Base-by-base conservation (phyloP, 2,329 filamentous ascomycete species). In the Aspergillus fumigatus region DNA sequence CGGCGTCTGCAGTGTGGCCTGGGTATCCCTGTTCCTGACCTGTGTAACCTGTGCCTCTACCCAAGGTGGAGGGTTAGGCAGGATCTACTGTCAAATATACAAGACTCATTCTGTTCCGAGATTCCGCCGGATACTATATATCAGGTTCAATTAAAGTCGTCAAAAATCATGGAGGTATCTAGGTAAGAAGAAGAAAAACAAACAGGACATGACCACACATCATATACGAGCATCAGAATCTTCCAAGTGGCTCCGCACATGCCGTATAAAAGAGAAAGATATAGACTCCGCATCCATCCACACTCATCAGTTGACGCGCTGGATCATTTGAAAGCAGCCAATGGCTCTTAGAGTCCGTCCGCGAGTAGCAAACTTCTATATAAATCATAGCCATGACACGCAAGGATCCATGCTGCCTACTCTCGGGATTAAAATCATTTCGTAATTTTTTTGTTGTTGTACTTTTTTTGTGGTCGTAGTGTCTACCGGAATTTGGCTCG, bases 401-500 rank as follows among this genome's bases (percentile, higher is more conserved):
- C 32, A 38, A 17, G 14, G 32, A 38, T 38, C 32, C 14, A 7
- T 38, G 32, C 2, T 14, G n/a, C 6, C 32, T 14, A 17, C 14
- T 14, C 32, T 38, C 32, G 32, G 17, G 32, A 17, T 14, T 14
- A n/a, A 17, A 17, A 17, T 17, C 32, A n/a, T 38, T 38, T 38
- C 32, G 14, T 43, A 21, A n/a, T 38, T 21, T 43, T 23, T 43
- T 19, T 2, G 21, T 23, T 43, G 21, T 43, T 21, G n/a, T n/a
- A n/a, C n/a, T 43, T 21, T 41, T 41, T 19, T 17, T 43, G 5
- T 19, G 21, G n/a, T 45, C 19, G 19, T 19, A 45, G 5, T 17
- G 45, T 32, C 59, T 78, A 88, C 75, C 85, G 79, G 82, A 97
- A 97, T 72, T 92, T 85, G 58, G 93, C 90, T 62, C 92, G 88